phyloP scores from a whole-genome alignment of 495 filamentous ascomycete species.

The Talaromyces liani region DNA sequence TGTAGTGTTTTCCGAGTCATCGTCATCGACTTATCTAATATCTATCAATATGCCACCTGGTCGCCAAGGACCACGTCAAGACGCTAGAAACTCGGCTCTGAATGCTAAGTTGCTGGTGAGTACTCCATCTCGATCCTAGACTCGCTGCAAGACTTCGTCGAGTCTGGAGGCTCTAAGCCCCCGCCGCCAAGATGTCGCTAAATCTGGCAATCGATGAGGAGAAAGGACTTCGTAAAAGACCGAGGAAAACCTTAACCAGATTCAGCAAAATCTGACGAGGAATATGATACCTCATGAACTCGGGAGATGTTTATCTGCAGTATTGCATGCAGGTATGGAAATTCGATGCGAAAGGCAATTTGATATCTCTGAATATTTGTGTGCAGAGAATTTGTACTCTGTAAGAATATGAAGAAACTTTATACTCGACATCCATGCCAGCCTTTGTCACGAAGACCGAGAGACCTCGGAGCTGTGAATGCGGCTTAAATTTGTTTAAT shows the following conservation, averaged over 20 bases:
- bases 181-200: neutral
- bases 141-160: no score
- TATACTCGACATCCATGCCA: neutral
- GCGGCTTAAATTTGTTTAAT: neutral
- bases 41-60: no score
- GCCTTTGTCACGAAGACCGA: neutral
- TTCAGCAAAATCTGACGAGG: neutral
- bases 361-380: neutral
- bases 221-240: neutral
- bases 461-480: neutral
- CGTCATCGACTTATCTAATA: no score
- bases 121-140: neutral
- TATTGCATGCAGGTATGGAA: neutral
- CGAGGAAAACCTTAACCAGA: neutral
- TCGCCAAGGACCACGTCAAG: neutral
- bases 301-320: neutral
- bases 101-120: neutral
- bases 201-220: neutral
- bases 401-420: neutral
- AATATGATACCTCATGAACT: neutral
- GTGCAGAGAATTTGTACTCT: neutral
- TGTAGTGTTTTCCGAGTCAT: no score
- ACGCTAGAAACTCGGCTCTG: neutral
- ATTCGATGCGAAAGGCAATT: neutral
- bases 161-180: neutral